These are phyloP conservation scores for Schizophyllum amplum DNA, from an alignment of 1,284 basidiomycete genomes.

Conservation along the genomic window DNA sequence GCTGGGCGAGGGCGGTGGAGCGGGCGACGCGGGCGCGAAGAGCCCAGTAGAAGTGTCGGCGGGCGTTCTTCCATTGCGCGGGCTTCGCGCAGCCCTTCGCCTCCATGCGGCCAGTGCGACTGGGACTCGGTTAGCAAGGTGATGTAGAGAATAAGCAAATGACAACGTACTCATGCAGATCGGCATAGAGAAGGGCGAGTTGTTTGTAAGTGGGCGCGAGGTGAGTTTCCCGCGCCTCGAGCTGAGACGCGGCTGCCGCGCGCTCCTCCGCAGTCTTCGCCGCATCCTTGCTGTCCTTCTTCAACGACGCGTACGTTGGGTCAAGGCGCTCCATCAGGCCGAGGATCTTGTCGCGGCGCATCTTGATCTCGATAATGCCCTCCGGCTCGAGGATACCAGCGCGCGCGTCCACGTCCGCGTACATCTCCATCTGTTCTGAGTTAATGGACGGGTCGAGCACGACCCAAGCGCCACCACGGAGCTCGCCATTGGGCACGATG, in stretches of 20 bases:
- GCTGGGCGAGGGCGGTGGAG: slow-evolving; percentile 47
- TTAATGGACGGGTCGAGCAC: slow-evolving; percentile 98
- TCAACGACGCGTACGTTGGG: slow-evolving; percentile 73
- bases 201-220: slow-evolving; percentile 90
- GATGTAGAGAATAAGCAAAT: background rate
- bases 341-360: slow-evolving; percentile 87
- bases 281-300: slow-evolving; percentile 71
- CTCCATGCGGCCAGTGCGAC: slow-evolving; percentile 94
- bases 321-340: slow-evolving; percentile 94
- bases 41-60: slow-evolving; percentile 95
- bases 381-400: slow-evolving; percentile 98
- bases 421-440: slow-evolving; percentile 98
- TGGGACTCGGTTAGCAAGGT: slow-evolving; percentile 26
- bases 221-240: slow-evolving; percentile 76
- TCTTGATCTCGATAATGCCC: slow-evolving; percentile 93
- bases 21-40: slow-evolving; percentile 73
- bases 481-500: slow-evolving; percentile 96
- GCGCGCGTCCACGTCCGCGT: slow-evolving; percentile 91
- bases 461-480: slow-evolving; percentile 99
- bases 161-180: slow-evolving; percentile 82
- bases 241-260: slow-evolving; percentile 55
- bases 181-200: slow-evolving; percentile 91
- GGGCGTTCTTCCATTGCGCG: slow-evolving; percentile 82
- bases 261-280: slow-evolving; percentile 70
- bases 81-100: slow-evolving; percentile 90